These are phyloP conservation scores for Postia placenta DNA, from an alignment of 768 basidiomycete genomes.

Conservation along the genomic window DNA sequence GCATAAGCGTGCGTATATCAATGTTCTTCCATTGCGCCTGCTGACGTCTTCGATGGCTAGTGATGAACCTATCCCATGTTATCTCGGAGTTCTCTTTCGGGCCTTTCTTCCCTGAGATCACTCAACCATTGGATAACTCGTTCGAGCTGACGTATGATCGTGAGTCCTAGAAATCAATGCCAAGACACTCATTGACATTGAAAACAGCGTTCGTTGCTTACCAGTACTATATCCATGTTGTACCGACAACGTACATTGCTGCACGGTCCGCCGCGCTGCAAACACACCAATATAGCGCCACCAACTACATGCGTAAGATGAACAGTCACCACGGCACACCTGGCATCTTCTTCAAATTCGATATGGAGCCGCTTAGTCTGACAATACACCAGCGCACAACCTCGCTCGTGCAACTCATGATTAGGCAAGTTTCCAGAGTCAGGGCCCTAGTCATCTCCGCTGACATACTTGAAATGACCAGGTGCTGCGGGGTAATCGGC, in stretches of 20 bases:
- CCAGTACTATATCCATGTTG: slow-evolving; percentile 93
- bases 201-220: slow-evolving; percentile 87
- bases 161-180: slow-evolving; percentile 30
- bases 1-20: slow-evolving; percentile 57
- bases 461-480: slow-evolving; percentile 12
- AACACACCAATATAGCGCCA: slow-evolving; percentile 91
- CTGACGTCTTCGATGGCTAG: slow-evolving; percentile 32
- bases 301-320: slow-evolving; percentile 78
- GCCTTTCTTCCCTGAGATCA: slow-evolving; percentile 91
- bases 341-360: slow-evolving; percentile 98
- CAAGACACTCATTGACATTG: not conserved
- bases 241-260: slow-evolving; percentile 89
- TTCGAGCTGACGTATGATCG: slow-evolving; percentile 68
- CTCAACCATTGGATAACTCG: slow-evolving; percentile 89
- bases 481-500: slow-evolving; percentile 88
- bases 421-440: slow-evolving; percentile 39
- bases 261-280: slow-evolving; percentile 57
- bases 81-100: slow-evolving; percentile 98
- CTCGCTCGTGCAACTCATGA: slow-evolving; percentile 70
- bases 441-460: too few species aligned
- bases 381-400: slow-evolving; percentile 88
- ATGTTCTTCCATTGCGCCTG: not conserved
- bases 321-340: slow-evolving; percentile 76
- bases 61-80: slow-evolving; percentile 95
- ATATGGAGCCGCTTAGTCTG: slow-evolving; percentile 84